Evolutionary conservation across 208 protist species (phyloP), one percentile per base, ranked within the genome.

Genomic region (Acanthamoeba castellanii): DNA sequence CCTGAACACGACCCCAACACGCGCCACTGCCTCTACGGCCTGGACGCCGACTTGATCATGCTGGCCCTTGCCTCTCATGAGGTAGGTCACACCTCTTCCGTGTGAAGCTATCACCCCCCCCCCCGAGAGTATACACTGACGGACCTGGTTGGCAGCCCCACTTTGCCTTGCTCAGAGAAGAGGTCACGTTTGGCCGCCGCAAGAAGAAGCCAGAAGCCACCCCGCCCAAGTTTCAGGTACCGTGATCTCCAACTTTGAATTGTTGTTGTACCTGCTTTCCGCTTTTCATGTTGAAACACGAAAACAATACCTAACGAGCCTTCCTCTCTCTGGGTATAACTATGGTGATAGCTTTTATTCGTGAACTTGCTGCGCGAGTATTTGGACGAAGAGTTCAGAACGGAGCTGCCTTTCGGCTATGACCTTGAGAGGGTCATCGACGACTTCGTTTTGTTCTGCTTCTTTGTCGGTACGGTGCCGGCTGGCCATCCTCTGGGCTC

Each of bases 21-120:
- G 94, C 97, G 97, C 22, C 99, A 99, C 97, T 99, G 99, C 96
- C 97, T 99, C 94, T 99, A 99, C 97, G 99, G 99, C 45, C 97
- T 99, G 18, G 99, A 99, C 96, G 99, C 99, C 6, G 99, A 99
- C 97, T 97, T 99, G 14, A 98, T 99, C 94, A 99, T 99, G 98
- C 98, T 99, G 22, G 97, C 98, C 18, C 98, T 99, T 27, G 98
- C 92, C 25, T 98, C 97, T 64, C 98, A 99, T 94, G 97, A 98
- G 78, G 78, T 85, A 57, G 5, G 74, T 30, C 74, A 0, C 45
- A 27, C 74, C 34, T 55, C 18, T 55, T 18, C 70, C 30, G 4
- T 37, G 3, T 30, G 61, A 70, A 68, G 61, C 61, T 68, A n/a
- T n/a, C n/a, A n/a, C n/a, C n/a, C n/a, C n/a, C n/a, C n/a, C n/a